A percentile compares a stretch with the other conserved stretches of the same genome.
Conservation (phyloP, 2,329 filamentous ascomycete genomes). For the Ascochyta fabae region DNA sequence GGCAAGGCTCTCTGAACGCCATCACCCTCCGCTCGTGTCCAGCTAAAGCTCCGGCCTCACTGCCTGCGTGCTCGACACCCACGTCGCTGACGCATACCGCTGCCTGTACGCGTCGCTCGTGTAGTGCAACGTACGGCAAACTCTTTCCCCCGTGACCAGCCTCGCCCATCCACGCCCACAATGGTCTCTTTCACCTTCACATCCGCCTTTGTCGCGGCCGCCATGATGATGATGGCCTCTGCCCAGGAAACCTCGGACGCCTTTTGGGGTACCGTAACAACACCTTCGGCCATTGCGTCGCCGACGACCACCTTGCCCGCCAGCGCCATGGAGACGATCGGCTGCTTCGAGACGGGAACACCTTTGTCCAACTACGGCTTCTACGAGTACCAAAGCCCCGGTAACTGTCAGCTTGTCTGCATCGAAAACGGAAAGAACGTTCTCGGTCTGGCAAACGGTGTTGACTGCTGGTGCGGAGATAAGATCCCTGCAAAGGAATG, state of each 20-base stretch:
- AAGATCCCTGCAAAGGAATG: conserved; percentile 65
- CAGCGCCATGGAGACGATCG: conserved; percentile 46
- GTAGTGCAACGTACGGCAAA: conserved; percentile 23
- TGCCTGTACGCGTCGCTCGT: conserved; percentile 23
- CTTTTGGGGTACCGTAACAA: conserved; percentile 25
- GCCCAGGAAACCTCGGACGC: conserved; percentile 26
- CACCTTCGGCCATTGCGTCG: conserved; percentile 33
- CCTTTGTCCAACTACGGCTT: conserved; percentile 57
- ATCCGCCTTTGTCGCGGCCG: conserved; percentile 42
- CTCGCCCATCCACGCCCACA: conserved; percentile 17
- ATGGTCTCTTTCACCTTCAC: conserved; percentile 45
- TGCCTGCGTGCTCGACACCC: not conserved
- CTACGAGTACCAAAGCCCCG: conserved; percentile 61
- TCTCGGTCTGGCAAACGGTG: conserved; percentile 66
- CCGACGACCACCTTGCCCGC: conserved; percentile 39
- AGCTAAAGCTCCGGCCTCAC: conserved; percentile 34
- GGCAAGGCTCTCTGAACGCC: conserved; percentile 6
- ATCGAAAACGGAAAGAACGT: conserved; percentile 59
- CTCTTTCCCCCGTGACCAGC: conserved; percentile 7
- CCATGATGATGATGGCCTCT: conserved; percentile 37
- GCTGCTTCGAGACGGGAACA: conserved; percentile 60
- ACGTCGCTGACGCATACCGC: conserved; percentile 27
- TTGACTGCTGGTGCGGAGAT: conserved; percentile 76
- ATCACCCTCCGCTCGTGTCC: conserved; percentile 21
- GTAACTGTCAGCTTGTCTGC: conserved; percentile 63